Percentiles rank a stretch among this genome's conserved stretches.
Evolutionary conservation across 176 grass and related monocot genomes (phyloP).

Genomic region (Bothriochloa decipiens): DNA sequence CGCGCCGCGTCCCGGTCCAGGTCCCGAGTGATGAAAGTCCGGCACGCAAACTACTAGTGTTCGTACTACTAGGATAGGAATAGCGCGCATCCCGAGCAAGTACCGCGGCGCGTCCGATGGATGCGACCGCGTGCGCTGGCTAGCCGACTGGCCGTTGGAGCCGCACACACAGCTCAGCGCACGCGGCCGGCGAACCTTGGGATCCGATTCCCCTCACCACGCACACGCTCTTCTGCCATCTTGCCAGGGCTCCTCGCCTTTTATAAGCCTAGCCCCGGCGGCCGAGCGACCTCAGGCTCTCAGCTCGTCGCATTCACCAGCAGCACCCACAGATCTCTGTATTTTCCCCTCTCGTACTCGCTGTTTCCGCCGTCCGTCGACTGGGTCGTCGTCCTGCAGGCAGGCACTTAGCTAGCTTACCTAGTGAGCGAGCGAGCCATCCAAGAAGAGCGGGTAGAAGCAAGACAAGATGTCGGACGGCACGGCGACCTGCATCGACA

Average conservation of each 20-base stretch:
- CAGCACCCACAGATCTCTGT: background rate
- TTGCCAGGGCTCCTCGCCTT: background rate
- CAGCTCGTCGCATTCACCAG: background rate
- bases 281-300: background rate
- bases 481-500: constrained; percentile 85
- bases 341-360: background rate
- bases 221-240: background rate
- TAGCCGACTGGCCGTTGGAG: constrained; percentile 20
- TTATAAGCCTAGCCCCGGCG: background rate
- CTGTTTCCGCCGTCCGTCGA: background rate
- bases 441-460: background rate
- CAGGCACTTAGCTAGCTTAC: too few relatives aligned
- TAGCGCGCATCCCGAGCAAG: too few relatives aligned
- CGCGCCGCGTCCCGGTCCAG: too few relatives aligned
- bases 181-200: constrained; percentile 27
- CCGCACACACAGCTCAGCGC: constrained; percentile 19
- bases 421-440: too few relatives aligned
- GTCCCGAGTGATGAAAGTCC: too few relatives aligned
- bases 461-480: constrained; percentile 54
- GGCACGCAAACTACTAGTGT: too few relatives aligned
- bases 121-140: background rate
- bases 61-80: too few relatives aligned
- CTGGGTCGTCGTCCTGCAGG: too few relatives aligned
- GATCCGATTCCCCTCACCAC: background rate
- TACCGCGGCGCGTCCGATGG: too few relatives aligned